Evolutionary conservation across 352 stramenopile genomes (phyloP), one percentile per base, ranked within the genome.

Genomic region (Nothophytophthora sp.): DNA sequence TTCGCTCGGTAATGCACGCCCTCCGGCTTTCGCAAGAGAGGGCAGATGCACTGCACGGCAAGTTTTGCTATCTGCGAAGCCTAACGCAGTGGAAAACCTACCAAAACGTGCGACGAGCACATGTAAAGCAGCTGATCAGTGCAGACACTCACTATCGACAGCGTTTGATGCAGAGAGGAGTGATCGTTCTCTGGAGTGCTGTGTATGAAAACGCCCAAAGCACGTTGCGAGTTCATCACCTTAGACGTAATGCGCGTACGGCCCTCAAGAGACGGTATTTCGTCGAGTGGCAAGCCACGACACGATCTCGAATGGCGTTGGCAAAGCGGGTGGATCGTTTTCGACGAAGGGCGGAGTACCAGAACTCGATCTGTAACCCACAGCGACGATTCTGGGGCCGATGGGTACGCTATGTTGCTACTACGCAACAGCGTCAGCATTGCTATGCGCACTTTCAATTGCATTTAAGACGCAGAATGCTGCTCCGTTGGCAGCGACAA

Each of bases 321-420:
- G 22, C 3, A 19, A 30, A 55, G n/a, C 9, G 27, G 39, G 4
- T 59, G 15, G 24, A 39, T 2, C 4, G 29, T 30, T 16, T 63
- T 22, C 56, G 44, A 15, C 22, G 22, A 19, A 52, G 55, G 19
- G 1, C n/a, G 28, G 22, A 3, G 1, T 76, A 59, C 20, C 37
- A 55, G 10, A 51, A 23, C 1, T 77, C 67, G 16, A 50, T 62
- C 33, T 77, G 48, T 11, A 73, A 74, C 34, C 55, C 60, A 12
- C 15, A 10, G 28, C 67, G 55, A 12, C 55, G 70, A 34, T 24
- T 29, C 1, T 80, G 70, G 70, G 36, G 48, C 33, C 38, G 46
- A 10, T 80, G 70, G 67, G 11, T 34, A 32, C 13, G 19, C 5
- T 61, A 49, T 48, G 40, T 61, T 44, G 29, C 24, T n/a, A 37